phyloP scores from a whole-genome alignment of 345 rosid genomes.

The Lumnitzera littorea region DNA sequence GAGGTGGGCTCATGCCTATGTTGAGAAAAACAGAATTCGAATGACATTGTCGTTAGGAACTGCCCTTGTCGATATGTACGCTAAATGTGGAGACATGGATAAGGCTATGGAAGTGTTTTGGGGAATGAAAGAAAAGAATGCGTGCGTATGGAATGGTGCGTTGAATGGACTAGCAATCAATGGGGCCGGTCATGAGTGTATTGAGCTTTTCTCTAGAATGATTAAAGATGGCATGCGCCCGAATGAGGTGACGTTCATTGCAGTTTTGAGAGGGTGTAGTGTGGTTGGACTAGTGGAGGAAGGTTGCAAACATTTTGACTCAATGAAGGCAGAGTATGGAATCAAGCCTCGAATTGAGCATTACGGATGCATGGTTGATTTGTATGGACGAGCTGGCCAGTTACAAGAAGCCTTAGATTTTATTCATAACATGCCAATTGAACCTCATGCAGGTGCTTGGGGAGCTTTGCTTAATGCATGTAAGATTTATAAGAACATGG shows the following conservation, averaged over 20 bases:
- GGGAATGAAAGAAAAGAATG: conserved; percentile 47
- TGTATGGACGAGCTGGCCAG: conserved; percentile 47
- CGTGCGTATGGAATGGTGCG: conserved; percentile 54
- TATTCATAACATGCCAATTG: conserved; percentile 44
- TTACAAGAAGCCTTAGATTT: conserved; percentile 37
- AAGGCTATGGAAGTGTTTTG: conserved; percentile 50
- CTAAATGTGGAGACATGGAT: conserved; percentile 48
- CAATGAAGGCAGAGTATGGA: conserved; percentile 39
- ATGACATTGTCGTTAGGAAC: conserved; percentile 46
- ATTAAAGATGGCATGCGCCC: conserved; percentile 30
- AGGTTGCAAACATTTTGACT: conserved; percentile 38
- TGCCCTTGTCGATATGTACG: conserved; percentile 53
- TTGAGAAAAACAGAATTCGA: conserved; percentile 39
- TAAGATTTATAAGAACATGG: conserved; percentile 43
- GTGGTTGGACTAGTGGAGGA: conserved; percentile 47
- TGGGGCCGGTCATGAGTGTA: conserved; percentile 39
- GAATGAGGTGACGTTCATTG: conserved; percentile 45
- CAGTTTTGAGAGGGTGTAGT: conserved; percentile 50
- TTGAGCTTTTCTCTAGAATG: conserved; percentile 47
- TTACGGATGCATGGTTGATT: conserved; percentile 70
- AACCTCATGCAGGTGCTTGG: conserved; percentile 61
- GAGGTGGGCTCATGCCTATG: conserved; percentile 57
- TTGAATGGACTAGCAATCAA: conserved; percentile 55
- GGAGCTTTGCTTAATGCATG: conserved; percentile 63
- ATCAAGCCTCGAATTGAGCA: conserved; percentile 54